Evolutionary conservation across 805 yeast species (phyloP).

Genomic region (Wickerhamia fluorescens): DNA sequence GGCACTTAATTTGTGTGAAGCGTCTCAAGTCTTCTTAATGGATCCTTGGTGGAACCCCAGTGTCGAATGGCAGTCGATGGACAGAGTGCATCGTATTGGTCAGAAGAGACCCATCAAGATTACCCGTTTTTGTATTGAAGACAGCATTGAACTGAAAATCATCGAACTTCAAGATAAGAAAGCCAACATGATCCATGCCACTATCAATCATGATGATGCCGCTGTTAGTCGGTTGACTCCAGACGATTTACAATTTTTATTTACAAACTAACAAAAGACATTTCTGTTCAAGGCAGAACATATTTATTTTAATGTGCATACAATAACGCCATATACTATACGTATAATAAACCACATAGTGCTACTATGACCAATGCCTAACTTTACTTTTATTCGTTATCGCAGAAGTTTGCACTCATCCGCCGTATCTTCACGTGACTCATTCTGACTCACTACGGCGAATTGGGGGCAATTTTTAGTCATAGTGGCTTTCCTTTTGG

Average conservation of each 20-base stretch:
- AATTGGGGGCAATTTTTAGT: no score
- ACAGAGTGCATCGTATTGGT: slow-evolving; percentile 95
- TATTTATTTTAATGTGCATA: background rate
- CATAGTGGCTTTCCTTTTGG: no score
- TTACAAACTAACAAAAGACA: slow-evolving; percentile 52
- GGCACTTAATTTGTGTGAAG: slow-evolving; percentile 92
- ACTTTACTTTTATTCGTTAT: no score
- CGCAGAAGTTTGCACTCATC: no score
- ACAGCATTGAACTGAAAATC: slow-evolving; percentile 92
- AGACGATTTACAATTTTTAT: slow-evolving; percentile 90
- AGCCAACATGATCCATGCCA: slow-evolving; percentile 97
- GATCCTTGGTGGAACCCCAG: slow-evolving; percentile 99
- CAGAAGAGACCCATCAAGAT: slow-evolving; percentile 92
- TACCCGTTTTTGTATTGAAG: slow-evolving; percentile 90
- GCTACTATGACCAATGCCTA: no score
- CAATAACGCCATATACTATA: no score
- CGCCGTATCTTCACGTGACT: no score
- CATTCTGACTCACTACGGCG: no score
- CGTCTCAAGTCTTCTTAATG: slow-evolving; percentile 89
- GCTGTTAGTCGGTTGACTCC: slow-evolving; percentile 88
- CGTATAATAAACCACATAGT: no score
- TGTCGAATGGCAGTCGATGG: slow-evolving; percentile 97
- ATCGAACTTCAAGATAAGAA: slow-evolving; percentile 95
- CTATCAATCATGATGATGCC: slow-evolving; percentile 85
- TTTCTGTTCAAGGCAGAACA: background rate